Evolutionary conservation across 352 stramenopile genomes (phyloP).

Genomic region (Stephanocyclus meneghinianus): DNA sequence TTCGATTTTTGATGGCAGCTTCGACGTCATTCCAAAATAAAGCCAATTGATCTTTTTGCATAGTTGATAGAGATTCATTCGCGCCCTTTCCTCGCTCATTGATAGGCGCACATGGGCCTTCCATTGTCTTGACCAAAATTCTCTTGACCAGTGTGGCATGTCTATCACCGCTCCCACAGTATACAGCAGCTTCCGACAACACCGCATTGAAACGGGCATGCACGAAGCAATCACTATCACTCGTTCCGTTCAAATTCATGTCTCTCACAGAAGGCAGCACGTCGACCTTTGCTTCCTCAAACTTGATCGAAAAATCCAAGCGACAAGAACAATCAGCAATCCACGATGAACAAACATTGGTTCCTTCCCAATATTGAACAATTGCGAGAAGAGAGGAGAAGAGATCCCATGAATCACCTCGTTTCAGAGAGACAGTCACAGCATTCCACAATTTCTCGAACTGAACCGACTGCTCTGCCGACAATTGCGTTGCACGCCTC

Average conservation of each 20-base stretch:
- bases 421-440: slow-evolving; percentile 20
- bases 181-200: slow-evolving; percentile 42
- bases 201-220: slow-evolving; percentile 6
- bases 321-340: slow-evolving; percentile 22
- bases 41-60: slow-evolving; percentile 22
- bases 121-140: slow-evolving; percentile 41
- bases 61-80: slow-evolving; percentile 5
- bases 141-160: slow-evolving; percentile 49
- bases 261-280: not conserved
- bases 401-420: slow-evolving; percentile 31
- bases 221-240: not conserved
- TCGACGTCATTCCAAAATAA: slow-evolving; percentile 44
- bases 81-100: not conserved
- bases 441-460: slow-evolving; percentile 36
- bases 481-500: slow-evolving; percentile 18
- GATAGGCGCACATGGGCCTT: not conserved
- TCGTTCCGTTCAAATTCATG: not conserved
- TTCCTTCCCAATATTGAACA: slow-evolving; percentile 44
- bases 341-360: slow-evolving; percentile 35
- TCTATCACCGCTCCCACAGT: slow-evolving; percentile 48
- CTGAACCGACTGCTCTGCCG: not conserved
- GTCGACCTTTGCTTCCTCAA: slow-evolving; percentile 4
- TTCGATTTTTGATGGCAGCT: slow-evolving; percentile 11
- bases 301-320: slow-evolving; percentile 24
- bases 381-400: slow-evolving; percentile 42